Percentiles rank a stretch among this genome's conserved stretches.
Conservation (phyloP, 169 alveolate species). For the Cryptosporidium ubiquitum region DNA sequence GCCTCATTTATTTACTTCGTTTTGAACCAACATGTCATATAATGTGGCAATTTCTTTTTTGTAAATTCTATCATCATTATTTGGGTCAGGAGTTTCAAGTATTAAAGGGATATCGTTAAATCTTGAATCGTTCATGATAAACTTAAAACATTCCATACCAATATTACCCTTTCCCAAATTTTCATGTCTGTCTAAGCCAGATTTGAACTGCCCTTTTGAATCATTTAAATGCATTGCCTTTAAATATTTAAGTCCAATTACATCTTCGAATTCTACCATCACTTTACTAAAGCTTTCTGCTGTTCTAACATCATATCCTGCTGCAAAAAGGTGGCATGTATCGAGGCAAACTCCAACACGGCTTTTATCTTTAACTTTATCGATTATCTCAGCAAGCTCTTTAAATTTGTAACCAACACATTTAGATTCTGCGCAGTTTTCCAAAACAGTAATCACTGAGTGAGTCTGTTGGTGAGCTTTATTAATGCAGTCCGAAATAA, state of each 20-base stretch:
- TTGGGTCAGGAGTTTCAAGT: slow-evolving; percentile 88
- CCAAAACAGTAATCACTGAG: slow-evolving; percentile 85
- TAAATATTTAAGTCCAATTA: slow-evolving; percentile 85
- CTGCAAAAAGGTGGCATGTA: slow-evolving; percentile 92
- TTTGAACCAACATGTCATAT: slow-evolving; percentile 25
- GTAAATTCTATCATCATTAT: slow-evolving; percentile 84
- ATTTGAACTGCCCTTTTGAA: slow-evolving; percentile 86
- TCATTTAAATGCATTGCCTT: slow-evolving; percentile 90
- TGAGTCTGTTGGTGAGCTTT: slow-evolving; percentile 84
- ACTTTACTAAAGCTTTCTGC: slow-evolving; percentile 83
- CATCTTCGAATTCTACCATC: slow-evolving; percentile 83
- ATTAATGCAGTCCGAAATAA: slow-evolving; percentile 78
- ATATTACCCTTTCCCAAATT: slow-evolving; percentile 89
- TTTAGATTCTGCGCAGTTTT: slow-evolving; percentile 91
- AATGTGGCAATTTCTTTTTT: slow-evolving; percentile 82
- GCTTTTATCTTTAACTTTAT: slow-evolving; percentile 82
- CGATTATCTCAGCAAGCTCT: slow-evolving; percentile 86
- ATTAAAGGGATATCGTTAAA: slow-evolving; percentile 88
- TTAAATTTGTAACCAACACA: slow-evolving; percentile 89
- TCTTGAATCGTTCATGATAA: slow-evolving; percentile 83
- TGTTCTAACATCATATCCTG: slow-evolving; percentile 89
- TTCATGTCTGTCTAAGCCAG: slow-evolving; percentile 91
- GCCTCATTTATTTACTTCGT: background rate
- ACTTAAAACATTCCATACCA: slow-evolving; percentile 86
- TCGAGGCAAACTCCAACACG: slow-evolving; percentile 91